Base-by-base conservation (phyloP, 139 green algal genomes). In the Picochlorum sp. region DNA sequence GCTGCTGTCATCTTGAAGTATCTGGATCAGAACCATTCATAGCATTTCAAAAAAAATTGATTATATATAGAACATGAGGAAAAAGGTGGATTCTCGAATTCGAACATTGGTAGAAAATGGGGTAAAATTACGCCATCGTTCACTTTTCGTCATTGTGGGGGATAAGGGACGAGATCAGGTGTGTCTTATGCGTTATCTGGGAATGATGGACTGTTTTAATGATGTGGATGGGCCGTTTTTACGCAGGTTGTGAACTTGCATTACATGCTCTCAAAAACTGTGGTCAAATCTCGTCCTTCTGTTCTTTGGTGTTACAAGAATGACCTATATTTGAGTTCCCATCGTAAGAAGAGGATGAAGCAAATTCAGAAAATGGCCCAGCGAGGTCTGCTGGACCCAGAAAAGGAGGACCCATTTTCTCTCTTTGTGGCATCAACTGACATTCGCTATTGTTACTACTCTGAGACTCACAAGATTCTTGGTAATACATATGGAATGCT, bases 291-390 rank as follows among this genome's bases (percentile, higher is more conserved):
- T 24, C 73, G 92, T 57, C 92, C 92, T 3, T 88, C 77, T 14
- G 93, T 99, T 58, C 81, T 99, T 14, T 99, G 94, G 94, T 99
- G 94, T 86, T 99, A 99, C 84, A 99, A 99, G 76, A 96, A 95
- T 72, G 91, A 99, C 24, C 76, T 99, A 6, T 86, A 95, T 64
- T 70, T 98, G 5, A 61, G 41, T 49, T 50, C 83, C 62, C 85
- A 99, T 81, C 77, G 78, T 38, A 94, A 92, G 77, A 99, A 99
- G 79, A 83, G 94, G 23, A 90, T 93, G 83, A 81, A 86, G 24
- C 92, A 99, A 75, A 87, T 98, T 49, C 92, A 96, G 72, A 97
- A 96, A 78, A 85, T 97, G 88, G 80, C 83, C 34, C 80, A 95
- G 77, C 77, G 88, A 18, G 90, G 93, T 0, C 77, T 96, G 68